These are phyloP conservation scores for Sporothrix protearum DNA, from an alignment of 2,329 filamentous ascomycete species.

Conservation along the genomic window DNA sequence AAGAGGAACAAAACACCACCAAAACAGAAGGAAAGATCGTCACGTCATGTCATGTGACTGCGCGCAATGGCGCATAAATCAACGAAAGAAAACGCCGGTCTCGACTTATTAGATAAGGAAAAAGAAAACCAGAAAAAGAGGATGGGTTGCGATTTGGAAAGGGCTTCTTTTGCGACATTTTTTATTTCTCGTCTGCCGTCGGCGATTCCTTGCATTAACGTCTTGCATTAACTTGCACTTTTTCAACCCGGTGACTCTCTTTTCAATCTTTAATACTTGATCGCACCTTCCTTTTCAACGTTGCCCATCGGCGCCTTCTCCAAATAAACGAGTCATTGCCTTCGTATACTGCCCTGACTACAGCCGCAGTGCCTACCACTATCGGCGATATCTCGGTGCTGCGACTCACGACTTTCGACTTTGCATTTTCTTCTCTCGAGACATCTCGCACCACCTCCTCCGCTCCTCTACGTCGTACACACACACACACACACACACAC, in stretches of 20 bases:
- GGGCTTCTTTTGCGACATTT: slow-evolving; percentile 7
- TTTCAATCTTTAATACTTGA: neutral
- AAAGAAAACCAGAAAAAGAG: neutral
- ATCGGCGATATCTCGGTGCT: neutral
- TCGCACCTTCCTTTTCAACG: neutral
- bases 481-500: too few relatives aligned
- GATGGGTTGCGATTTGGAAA: neutral
- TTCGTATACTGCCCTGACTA: too few relatives aligned
- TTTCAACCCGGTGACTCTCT: neutral
- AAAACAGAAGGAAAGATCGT: neutral
- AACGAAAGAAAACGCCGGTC: neutral
- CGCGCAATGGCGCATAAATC: neutral
- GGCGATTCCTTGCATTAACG: neutral
- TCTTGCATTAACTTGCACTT: neutral
- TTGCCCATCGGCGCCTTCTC: neutral
- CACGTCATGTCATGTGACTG: slow-evolving; percentile 15
- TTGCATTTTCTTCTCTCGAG: neutral
- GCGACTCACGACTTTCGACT: neutral
- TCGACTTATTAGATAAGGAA: neutral
- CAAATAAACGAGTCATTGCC: neutral
- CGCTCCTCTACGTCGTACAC: too few relatives aligned
- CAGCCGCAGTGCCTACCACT: neutral
- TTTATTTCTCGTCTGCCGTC: neutral
- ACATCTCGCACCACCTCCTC: neutral
- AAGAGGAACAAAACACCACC: neutral